Evolutionary conservation across 2,329 filamentous ascomycete species (phyloP), one percentile per base, ranked within the genome.

Genomic region (Cercospora berteroae): DNA sequence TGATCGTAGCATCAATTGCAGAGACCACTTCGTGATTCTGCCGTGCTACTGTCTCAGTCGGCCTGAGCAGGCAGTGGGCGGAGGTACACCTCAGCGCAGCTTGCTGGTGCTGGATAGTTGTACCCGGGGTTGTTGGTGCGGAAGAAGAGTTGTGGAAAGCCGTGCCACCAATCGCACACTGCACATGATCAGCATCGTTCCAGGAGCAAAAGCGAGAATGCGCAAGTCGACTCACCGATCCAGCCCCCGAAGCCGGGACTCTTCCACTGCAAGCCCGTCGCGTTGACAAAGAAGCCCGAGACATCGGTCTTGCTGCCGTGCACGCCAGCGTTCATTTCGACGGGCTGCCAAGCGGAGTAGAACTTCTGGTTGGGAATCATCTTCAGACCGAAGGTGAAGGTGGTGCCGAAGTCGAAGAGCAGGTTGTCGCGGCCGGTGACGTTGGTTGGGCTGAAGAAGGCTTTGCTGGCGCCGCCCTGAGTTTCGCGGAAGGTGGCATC

Each of bases 101-200:
- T 77, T 52, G 52, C 59, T 4, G 76, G 75, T 20, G 70, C 65
- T 36, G 71, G 66, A 13, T 61, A 58, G 13, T 44, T 50, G 31
- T 20, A 39, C 25, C 18, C 63, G 31, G 72, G 62, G 63, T 73
- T 73, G 66, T 67, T 64, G 52, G 72, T 68, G 44, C 73, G 72
- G 63, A 73, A 71, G 70, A 78, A 78, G 3, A 78, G 73, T 71
- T 78, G 77, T 6, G 76, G 74, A 1, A 68, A 69, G n/a, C 72
- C 74, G 66, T 77, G 75, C 72, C 72, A 76, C 76, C 76, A 78
- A 44, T 75, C 70, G 66, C 76, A 77, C 7, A 76, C 74, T 71
- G 42, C 36, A 42, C 18, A 10, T 20, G 29, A 18, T 63, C 10
- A 63, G 60, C 44, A 44, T 48, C 12, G 16, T 10, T 52, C 18